A percentile compares a stretch with the other conserved stretches of the same genome.
phyloP scores from a whole-genome alignment of 169 alveolate genomes.

The Plasmodium chabaudi region DNA sequence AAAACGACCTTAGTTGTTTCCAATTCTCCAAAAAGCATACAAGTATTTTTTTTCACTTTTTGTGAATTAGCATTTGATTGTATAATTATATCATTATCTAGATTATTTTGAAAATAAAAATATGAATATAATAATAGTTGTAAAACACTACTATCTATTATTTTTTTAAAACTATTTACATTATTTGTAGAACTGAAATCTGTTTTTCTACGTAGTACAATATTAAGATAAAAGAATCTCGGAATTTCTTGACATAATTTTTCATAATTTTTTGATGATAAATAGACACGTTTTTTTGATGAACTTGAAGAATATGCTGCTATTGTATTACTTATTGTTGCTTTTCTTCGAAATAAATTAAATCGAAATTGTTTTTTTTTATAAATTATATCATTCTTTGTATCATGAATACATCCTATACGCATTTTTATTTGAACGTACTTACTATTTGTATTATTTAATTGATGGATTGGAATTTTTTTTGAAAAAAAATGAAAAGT shows the following conservation, averaged over 20 bases:
- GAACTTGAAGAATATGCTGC: not conserved
- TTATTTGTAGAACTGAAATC: not conserved
- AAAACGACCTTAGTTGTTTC: constrained; percentile 36
- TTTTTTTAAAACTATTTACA: constrained; percentile 45
- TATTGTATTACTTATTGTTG: not conserved
- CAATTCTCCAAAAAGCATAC: constrained; percentile 41
- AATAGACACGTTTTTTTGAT: constrained; percentile 13
- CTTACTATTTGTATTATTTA: constrained; percentile 17
- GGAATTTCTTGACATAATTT: constrained; percentile 45
- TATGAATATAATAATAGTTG: constrained; percentile 33
- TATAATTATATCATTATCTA: constrained; percentile 28
- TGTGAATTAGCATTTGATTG: constrained; percentile 36
- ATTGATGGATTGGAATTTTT: constrained; percentile 22
- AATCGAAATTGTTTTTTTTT: constrained; percentile 38
- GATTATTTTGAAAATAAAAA: constrained; percentile 55
- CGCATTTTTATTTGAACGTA: constrained; percentile 13
- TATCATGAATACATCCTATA: constrained; percentile 42
- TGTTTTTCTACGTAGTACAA: constrained; percentile 25
- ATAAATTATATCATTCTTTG: constrained; percentile 35
- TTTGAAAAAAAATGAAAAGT: constrained; percentile 47
- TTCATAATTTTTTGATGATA: constrained; percentile 30
- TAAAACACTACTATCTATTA: constrained; percentile 44
- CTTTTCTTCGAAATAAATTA: constrained; percentile 16
- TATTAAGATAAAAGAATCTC: constrained; percentile 14
- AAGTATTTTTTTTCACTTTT: constrained; percentile 11